Evolutionary conservation across 2,329 filamentous ascomycete species (phyloP).

Genomic region (Botrytis paeoniae): DNA sequence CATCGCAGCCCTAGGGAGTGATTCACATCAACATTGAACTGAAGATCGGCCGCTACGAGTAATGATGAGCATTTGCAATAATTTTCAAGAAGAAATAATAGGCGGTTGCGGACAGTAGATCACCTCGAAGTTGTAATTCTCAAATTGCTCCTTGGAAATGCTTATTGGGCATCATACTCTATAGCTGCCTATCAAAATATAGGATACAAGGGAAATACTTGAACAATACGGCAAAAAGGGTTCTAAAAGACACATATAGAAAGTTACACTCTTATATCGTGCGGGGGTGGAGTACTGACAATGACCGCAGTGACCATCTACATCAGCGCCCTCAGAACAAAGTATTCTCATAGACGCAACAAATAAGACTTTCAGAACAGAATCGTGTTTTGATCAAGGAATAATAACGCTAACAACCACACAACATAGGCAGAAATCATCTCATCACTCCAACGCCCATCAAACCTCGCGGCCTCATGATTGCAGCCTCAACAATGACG

Average conservation of each 20-base stretch:
- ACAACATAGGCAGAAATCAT: neutral
- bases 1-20: neutral
- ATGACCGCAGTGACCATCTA: neutral
- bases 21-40: neutral
- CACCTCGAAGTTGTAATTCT: neutral
- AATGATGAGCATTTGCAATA: accelerated
- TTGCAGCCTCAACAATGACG: neutral
- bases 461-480: neutral
- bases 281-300: neutral
- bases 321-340: accelerated
- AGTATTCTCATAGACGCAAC: neutral
- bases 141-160: neutral
- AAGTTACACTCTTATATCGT: neutral
- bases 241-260: too few relatives aligned
- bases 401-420: neutral
- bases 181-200: too few relatives aligned
- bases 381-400: neutral
- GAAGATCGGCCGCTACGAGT: neutral
- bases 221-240: accelerated
- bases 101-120: too few relatives aligned
- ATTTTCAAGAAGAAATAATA: neutral
- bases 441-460: neutral
- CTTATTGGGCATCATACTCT: neutral
- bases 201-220: neutral
- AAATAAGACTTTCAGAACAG: neutral